These are phyloP conservation scores for Onygena corvina DNA, from an alignment of 2,329 filamentous ascomycete species.

Conservation along the genomic window DNA sequence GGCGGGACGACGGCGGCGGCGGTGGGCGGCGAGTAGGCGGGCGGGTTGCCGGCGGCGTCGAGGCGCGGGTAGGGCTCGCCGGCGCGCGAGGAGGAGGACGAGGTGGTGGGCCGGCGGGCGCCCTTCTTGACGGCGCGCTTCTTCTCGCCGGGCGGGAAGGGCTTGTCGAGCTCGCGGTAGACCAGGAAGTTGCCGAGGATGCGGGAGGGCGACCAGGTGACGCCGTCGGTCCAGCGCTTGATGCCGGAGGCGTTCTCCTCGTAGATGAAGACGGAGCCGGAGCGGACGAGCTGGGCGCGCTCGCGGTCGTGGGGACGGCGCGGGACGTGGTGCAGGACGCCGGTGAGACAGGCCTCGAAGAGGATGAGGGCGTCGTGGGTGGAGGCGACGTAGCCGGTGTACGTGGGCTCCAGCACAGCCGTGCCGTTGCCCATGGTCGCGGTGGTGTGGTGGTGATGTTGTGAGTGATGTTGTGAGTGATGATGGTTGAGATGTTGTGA, in stretches of 20 bases:
- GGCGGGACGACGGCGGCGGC: conserved; percentile 16
- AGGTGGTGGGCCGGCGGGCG: conserved; percentile 35
- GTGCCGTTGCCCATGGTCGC: conserved; percentile 30
- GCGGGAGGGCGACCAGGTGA: conserved; percentile 79
- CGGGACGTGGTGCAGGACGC: conserved; percentile 60
- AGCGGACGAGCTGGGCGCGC: conserved; percentile 61
- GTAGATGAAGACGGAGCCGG: conserved; percentile 82
- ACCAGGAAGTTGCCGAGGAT: conserved; percentile 76
- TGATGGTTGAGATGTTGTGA: neutral
- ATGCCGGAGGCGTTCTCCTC: conserved; percentile 84
- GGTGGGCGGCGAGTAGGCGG: conserved; percentile 31
- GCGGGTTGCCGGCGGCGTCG: conserved; percentile 20
- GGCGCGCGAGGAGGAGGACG: conserved; percentile 33
- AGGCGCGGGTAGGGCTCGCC: conserved; percentile 43
- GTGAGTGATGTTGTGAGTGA: neutral
- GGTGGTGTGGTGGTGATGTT: neutral
- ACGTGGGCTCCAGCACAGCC: conserved; percentile 50
- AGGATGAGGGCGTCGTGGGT: conserved; percentile 67
- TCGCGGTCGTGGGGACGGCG: conserved; percentile 80
- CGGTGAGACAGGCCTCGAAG: conserved; percentile 65
- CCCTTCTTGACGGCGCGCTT: conserved; percentile 67
- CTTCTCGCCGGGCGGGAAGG: conserved; percentile 72
- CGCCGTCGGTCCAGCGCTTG: conserved; percentile 87
- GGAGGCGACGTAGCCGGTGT: conserved; percentile 53
- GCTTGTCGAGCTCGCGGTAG: conserved; percentile 68